Base-by-base conservation (phyloP, 768 basidiomycete genomes). In the Fibroporia radiculosa region DNA sequence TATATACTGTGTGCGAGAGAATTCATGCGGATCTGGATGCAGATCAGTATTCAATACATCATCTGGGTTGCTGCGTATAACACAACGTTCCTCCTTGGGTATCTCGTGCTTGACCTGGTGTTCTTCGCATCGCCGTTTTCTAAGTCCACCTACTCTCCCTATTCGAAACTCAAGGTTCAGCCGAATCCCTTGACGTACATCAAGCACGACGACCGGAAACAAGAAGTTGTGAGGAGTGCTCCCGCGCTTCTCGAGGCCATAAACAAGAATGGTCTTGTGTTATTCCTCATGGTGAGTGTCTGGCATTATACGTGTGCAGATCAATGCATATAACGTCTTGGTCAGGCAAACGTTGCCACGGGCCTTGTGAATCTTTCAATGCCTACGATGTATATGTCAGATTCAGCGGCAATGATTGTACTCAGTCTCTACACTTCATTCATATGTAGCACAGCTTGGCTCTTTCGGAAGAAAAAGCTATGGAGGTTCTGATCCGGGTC, bases 41-140 rank as follows among this genome's bases (percentile, higher is more conserved):
- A 93, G 93, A 88, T 83, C 35, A 97, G 98, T 56, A 54, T 91
- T 24, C 74, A 86, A 3, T 98, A 99, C 62, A 79, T 93, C 27
- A 62, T 92, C 14, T 97, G 93, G 92, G 75, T 86, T 6, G 75
- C 78, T 1, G 92, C 89, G 8, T 95, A 78, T 77, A 98, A 97
- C 60, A 82, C 83, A 0, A 74, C 81, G 2, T 92, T 92, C 67
- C 66, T 97, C 13, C 71, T 92, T 4, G 79, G 76, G 11, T 95
- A 96, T 65, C 70, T 93, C 32, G 49, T 81, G 19, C 65, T 96
- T 33, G 89, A 97, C 53, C 71, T 85, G 44, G 54, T 64, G 32
- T 84, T 90, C 62, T 83, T 76, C 60, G 74, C 79, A 2, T 61
- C 68, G 11, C 69, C 65, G 10, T 46, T 62, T 19, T 55, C 64